Evolutionary conservation across 176 grass and related monocot genomes (phyloP), one percentile per base, ranked within the genome.

Genomic region (Tuctoria greenei): DNA sequence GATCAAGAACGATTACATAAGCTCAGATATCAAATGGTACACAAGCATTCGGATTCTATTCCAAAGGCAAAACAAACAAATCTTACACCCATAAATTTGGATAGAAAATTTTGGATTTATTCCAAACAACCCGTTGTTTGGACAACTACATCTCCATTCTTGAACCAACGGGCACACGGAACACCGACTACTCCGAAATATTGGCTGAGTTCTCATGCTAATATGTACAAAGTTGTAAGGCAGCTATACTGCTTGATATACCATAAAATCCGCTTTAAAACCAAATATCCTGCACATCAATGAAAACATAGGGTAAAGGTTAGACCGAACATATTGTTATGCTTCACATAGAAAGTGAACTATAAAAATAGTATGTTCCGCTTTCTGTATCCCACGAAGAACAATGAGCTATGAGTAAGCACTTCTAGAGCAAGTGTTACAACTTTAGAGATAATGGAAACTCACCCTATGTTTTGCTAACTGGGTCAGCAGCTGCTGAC

Each of bases 111-210:
- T 65, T 76, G 86, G 79, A 65, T 79, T 84, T 84, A 84, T 88
- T 88, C 79, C 81, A 41, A 28, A 76, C 62, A 80, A 80, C 75
- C 77, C 70, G 77, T 84, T 88, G 84, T 84, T 88, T 80, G 76
- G 81, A 88, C 63, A 74, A 65, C 76, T 83, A 83, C 81, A 88
- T 71, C 65, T 73, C 21, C 4, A 58, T 12, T 58, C 9, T 25
- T 79, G 27, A 84, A 84, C 57, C 81, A 80, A 34, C 54, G 54
- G 21, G 45, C 55, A 58, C 66, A 58, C 46, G 63, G 51, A 87
- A 59, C 71, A 64, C 80, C 69, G 69, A 21, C 80, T 80, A 84
- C 63, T 79, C 72, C 38, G 25, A 43, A 61, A 68, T 79, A 75
- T 61, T 51, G 51, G 44, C 26, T 43, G 57, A 80, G 76, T 80